Evolutionary conservation across 768 basidiomycete genomes (phyloP), one percentile per base, ranked within the genome.

Genomic region (Russula ochroleuca): DNA sequence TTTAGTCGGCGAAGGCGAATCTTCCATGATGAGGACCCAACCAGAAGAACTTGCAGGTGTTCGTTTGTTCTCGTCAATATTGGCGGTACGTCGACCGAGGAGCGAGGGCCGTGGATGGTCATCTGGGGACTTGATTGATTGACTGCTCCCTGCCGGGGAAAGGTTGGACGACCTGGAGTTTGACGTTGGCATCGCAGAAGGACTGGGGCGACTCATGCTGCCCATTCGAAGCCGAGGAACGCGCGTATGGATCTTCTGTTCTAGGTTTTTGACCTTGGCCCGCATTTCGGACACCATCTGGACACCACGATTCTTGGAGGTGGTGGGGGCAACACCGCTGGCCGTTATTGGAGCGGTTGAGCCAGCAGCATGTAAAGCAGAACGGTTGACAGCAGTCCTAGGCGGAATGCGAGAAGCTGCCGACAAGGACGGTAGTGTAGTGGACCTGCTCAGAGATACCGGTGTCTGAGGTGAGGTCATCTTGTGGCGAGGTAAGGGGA

Each of bases 201-300:
- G 71, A 37, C 43, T 75, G 45, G 83, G 81, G 57, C 81, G 81
- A 50, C 84, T 85, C 57, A 85, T 83, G 70, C 90, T 91, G 21
- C 85, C 86, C 85, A 92, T 89, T 14, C 91, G 87, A 60, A 93
- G 72, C 59, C 91, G 83, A 25, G 91, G 92, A 56, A 94, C 91
- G 49, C 88, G 88, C 49, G 90, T 91, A 70, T 92, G 90, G 50
- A 94, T 89, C 75, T 88, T 90, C 75, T 91, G 90, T 70, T 93
- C 90, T 43, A 94, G 75, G 68, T 86, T 88, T 71, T 80, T 85
- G 35, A 94, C 91, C 57, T 88, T 82, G 43, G 90, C 90, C 47
- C 92, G 84, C 88, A 94, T 92, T 72, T 94, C 92, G 25, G 89
- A 88, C 6, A 93, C 90, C 92, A 94, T 94, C 71, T 94, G 91